Evolutionary conservation across 2,329 filamentous ascomycete genomes (phyloP).

Genomic region (Pyricularia pennisetigena): DNA sequence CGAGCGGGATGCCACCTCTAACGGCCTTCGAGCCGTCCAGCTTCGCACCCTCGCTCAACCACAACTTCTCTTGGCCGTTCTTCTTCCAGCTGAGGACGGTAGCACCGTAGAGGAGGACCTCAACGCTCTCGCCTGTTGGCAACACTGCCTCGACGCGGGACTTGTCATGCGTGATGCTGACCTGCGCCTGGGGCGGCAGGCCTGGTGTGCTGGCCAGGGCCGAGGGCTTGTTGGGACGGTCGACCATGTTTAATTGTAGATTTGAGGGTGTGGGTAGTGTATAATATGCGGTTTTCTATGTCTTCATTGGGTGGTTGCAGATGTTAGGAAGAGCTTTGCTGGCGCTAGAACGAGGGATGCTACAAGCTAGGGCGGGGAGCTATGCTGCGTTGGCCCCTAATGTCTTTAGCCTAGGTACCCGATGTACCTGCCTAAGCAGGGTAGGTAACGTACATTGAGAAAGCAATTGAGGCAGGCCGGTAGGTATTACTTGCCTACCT

Average conservation of each 20-base stretch:
- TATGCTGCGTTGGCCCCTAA: neutral
- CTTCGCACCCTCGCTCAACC: slow-evolving; percentile 69
- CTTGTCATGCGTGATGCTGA: slow-evolving; percentile 63
- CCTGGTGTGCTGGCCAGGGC: slow-evolving; percentile 66
- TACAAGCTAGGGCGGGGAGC: neutral
- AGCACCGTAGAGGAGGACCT: slow-evolving; percentile 82
- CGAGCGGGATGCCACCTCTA: slow-evolving; percentile 81
- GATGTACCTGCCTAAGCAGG: neutral
- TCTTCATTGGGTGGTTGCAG: neutral
- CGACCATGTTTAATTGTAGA: slow-evolving; percentile 47
- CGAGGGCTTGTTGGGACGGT: slow-evolving; percentile 74
- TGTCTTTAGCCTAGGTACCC: neutral
- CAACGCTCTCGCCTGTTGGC: slow-evolving; percentile 77
- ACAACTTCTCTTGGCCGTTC: slow-evolving; percentile 69
- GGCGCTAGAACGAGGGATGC: neutral
- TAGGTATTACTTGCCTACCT: neutral
- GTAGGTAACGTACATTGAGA: neutral
- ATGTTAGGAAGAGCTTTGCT: neutral
- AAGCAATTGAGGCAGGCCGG: too few species aligned
- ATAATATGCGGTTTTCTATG: slow-evolving; percentile 4
- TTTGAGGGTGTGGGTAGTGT: neutral
- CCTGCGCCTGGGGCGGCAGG: slow-evolving; percentile 63
- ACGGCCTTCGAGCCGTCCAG: slow-evolving; percentile 86
- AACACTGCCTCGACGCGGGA: slow-evolving; percentile 68
- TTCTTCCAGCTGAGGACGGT: slow-evolving; percentile 93